Base-by-base conservation (phyloP, 2,329 filamentous ascomycete genomes). In the Bipolaris oryzae region DNA sequence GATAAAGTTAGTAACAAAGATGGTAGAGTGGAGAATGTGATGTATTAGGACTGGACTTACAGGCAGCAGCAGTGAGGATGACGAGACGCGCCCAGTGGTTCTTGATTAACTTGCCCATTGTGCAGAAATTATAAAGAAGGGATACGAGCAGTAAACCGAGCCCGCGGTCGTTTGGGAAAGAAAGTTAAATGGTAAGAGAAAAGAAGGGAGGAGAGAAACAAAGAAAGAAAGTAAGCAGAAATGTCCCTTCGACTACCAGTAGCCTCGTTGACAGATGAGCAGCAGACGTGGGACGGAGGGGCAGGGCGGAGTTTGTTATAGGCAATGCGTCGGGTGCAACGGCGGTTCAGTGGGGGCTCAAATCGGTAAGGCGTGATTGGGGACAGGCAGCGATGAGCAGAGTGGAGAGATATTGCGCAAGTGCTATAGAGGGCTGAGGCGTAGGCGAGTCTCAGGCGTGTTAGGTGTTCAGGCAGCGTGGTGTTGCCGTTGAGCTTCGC, bases 1-100 rank as follows among this genome's bases (percentile, higher is more conserved):
- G 28, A 4, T 11, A 31, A 5, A 34, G 9, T 10, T 31, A 31
- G 28, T 13, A 31, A 5, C 10, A 13, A 42, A 5, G 28, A 4
- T 31, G 28, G 10, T 28, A 28, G 7, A 23, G 9, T 7, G 28
- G 35, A 34, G 23, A 5, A n/a, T 3, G 13, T 18, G n/a, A 15
- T 9, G 23, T 25, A 15, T 4, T 13, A 13, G 15, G 11, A n/a
- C 1, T 23, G 38, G 42, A 77, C 83, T 51, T 86, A 92, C 90
- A 93, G 55, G 82, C 77, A 67, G 91, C 89, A 35, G 95, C 92
- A 25, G 91, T 91, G 75, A 99, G 82, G 78, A 96, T 85, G 74
- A 99, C 95, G 72, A 99, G 88, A 60, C 95, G 89, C 68, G 92
- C 95, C 92, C 92, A 96, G 82, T 99, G 95, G 82, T 98, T 98